These are phyloP conservation scores for Orbilia blumenaviensis DNA, from an alignment of 2,329 filamentous ascomycete genomes.

Conservation along the genomic window DNA sequence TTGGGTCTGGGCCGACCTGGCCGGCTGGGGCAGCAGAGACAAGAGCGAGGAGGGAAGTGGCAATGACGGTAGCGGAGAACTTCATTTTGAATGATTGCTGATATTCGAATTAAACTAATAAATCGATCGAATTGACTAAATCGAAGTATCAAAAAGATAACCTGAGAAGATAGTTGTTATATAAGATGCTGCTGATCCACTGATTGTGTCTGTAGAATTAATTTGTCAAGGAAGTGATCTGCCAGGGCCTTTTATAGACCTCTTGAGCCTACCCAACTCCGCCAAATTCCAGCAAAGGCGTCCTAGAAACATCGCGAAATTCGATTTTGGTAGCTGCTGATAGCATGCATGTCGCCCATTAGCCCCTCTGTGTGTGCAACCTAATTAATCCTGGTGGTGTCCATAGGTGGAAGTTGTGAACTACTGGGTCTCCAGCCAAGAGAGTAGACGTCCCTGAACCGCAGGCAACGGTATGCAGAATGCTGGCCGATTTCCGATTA, in stretches of 20 bases:
- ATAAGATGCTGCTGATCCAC: slow-evolving; percentile 13
- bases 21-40: slow-evolving; percentile 50
- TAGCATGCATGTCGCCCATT: slow-evolving; percentile 23
- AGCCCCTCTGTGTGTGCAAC: slow-evolving; percentile 23
- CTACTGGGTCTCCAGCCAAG: slow-evolving; percentile 4
- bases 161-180: not conserved
- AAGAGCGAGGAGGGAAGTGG: slow-evolving; percentile 55
- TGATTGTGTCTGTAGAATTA: slow-evolving; percentile 40
- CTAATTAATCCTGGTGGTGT: slow-evolving; percentile 9
- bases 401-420: slow-evolving; percentile 44
- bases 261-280: not conserved
- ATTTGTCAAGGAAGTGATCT: slow-evolving; percentile 32
- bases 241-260: slow-evolving; percentile 47
- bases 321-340: slow-evolving; percentile 44
- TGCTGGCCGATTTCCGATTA: slow-evolving; percentile 26
- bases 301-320: slow-evolving; percentile 23
- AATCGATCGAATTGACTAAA: too few species aligned
- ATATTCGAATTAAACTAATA: slow-evolving; percentile 4
- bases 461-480: slow-evolving; percentile 10
- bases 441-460: slow-evolving; percentile 10
- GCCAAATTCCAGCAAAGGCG: not conserved
- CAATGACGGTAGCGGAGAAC: slow-evolving; percentile 55
- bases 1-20: slow-evolving; percentile 58
- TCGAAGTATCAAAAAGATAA: too few species aligned
- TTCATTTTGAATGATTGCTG: slow-evolving; percentile 46